Percentiles rank a stretch among this genome's conserved stretches.
These are phyloP conservation scores for Lachancea sp. DNA, from an alignment of 805 yeast genomes.

Conservation along the genomic window DNA sequence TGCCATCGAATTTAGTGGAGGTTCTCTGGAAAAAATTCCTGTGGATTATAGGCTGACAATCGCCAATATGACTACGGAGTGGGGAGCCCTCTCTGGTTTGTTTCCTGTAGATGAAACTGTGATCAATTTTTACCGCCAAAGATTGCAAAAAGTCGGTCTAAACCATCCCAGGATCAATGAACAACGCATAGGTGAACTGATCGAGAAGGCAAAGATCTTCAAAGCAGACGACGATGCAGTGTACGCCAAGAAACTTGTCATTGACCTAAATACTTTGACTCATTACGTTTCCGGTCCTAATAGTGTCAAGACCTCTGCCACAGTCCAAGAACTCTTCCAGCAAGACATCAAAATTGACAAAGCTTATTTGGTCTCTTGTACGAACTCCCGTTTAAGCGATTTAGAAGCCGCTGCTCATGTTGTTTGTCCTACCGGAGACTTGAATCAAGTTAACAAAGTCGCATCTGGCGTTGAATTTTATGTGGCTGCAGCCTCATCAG, in stretches of 20 bases:
- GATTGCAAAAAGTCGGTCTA: slow-evolving; percentile 46
- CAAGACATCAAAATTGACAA: slow-evolving; percentile 77
- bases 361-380: slow-evolving; percentile 96
- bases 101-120: slow-evolving; percentile 90
- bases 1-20: slow-evolving; percentile 90
- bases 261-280: slow-evolving; percentile 73
- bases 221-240: slow-evolving; percentile 69
- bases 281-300: slow-evolving; percentile 96
- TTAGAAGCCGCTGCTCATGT: slow-evolving; percentile 91
- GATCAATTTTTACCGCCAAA: slow-evolving; percentile 66
- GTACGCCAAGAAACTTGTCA: slow-evolving; percentile 80
- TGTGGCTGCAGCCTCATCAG: slow-evolving; percentile 94
- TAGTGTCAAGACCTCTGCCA: slow-evolving; percentile 84
- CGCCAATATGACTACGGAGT: slow-evolving; percentile 96
- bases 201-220: slow-evolving; percentile 11
- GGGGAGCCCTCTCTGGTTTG: slow-evolving; percentile 97
- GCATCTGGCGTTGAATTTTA: slow-evolving; percentile 91
- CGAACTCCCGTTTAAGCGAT: slow-evolving; percentile 90
- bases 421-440: slow-evolving; percentile 39
- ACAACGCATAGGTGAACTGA: slow-evolving; percentile 43
- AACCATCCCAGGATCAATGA: slow-evolving; percentile 81
- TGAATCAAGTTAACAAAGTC: slow-evolving; percentile 47
- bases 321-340: slow-evolving; percentile 66
- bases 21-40: slow-evolving; percentile 59
- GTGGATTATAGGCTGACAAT: slow-evolving; percentile 85